These are phyloP conservation scores for Aspergillus tanneri DNA, from an alignment of 2,329 filamentous ascomycete genomes.

Conservation along the genomic window DNA sequence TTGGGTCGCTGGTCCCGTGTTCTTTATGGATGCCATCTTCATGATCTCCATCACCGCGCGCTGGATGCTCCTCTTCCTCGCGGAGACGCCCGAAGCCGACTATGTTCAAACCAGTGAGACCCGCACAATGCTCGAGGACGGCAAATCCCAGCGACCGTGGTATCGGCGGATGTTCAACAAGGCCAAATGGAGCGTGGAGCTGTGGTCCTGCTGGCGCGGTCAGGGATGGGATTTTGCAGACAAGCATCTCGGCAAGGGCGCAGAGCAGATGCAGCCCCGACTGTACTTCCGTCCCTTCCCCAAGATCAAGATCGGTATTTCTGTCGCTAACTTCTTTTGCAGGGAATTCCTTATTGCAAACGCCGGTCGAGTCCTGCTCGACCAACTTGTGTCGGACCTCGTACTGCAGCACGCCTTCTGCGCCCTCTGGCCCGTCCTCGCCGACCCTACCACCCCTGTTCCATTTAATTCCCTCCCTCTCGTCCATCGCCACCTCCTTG, in stretches of 20 bases:
- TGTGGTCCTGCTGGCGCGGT: slow-evolving; percentile 4
- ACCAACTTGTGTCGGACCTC: neutral
- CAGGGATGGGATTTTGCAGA: slow-evolving; percentile 3
- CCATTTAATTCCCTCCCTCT: too few species aligned
- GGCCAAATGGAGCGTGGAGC: slow-evolving; percentile 2
- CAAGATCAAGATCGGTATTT: too few species aligned
- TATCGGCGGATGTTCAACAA: neutral
- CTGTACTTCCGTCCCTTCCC: neutral
- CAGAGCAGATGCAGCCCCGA: slow-evolving; percentile 2
- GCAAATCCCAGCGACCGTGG: neutral
- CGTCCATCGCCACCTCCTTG: neutral
- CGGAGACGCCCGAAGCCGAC: slow-evolving; percentile 2
- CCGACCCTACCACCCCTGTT: too few species aligned
- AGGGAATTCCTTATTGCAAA: slow-evolving; percentile 1
- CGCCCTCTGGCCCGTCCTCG: neutral
- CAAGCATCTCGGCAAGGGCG: slow-evolving; percentile 1
- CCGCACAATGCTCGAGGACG: neutral
- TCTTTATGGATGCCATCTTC: slow-evolving; percentile 5
- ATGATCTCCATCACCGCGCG: slow-evolving; percentile 4
- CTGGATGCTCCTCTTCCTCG: slow-evolving; percentile 1
- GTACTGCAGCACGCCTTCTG: slow-evolving; percentile 3
- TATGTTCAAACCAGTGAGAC: neutral
- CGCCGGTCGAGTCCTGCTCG: neutral
- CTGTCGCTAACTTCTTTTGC: too few species aligned
- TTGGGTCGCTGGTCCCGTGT: slow-evolving; percentile 1